Conservation (phyloP, 2,329 filamentous ascomycete species). For the Sclerotiophoma versabilis region DNA sequence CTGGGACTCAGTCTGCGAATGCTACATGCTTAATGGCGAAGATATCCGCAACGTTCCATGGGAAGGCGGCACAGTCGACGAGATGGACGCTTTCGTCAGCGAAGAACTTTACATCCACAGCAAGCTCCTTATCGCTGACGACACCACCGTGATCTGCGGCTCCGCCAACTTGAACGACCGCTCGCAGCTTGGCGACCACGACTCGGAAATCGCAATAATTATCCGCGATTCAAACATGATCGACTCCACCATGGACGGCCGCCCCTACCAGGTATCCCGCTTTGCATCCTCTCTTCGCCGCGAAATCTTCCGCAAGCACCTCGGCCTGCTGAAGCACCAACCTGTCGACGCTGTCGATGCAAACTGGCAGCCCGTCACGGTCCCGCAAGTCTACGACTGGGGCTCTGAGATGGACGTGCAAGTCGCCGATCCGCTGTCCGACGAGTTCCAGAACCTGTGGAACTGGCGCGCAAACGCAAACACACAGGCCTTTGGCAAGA, state of each 20-base stretch:
- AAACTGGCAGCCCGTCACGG: constrained; percentile 65
- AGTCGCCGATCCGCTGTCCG: constrained; percentile 76
- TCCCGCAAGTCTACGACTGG: constrained; percentile 62
- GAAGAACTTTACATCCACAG: constrained; percentile 71
- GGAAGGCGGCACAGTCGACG: constrained; percentile 61
- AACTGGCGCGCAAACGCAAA: constrained; percentile 74
- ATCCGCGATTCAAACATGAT: constrained; percentile 79
- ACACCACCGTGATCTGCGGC: constrained; percentile 81
- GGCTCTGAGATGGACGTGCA: constrained; percentile 57
- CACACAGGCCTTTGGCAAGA: constrained; percentile 79
- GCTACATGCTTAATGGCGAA: constrained; percentile 81
- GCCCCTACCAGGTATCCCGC: constrained; percentile 72
- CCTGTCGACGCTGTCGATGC: constrained; percentile 66
- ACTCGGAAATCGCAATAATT: constrained; percentile 88
- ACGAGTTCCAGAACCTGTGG: constrained; percentile 76
- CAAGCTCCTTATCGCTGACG: constrained; percentile 82
- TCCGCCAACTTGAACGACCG: constrained; percentile 74
- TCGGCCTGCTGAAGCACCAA: constrained; percentile 81
- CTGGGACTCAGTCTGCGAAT: constrained; percentile 78
- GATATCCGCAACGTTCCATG: constrained; percentile 71
- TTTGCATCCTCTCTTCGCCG: constrained; percentile 84
- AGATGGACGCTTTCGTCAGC: constrained; percentile 68
- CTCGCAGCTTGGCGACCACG: constrained; percentile 82
- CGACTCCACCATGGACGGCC: constrained; percentile 75
- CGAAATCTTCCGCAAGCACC: constrained; percentile 88